Conservation (phyloP, 108 stramenopile genomes). For the Cyclotella sp. region DNA sequence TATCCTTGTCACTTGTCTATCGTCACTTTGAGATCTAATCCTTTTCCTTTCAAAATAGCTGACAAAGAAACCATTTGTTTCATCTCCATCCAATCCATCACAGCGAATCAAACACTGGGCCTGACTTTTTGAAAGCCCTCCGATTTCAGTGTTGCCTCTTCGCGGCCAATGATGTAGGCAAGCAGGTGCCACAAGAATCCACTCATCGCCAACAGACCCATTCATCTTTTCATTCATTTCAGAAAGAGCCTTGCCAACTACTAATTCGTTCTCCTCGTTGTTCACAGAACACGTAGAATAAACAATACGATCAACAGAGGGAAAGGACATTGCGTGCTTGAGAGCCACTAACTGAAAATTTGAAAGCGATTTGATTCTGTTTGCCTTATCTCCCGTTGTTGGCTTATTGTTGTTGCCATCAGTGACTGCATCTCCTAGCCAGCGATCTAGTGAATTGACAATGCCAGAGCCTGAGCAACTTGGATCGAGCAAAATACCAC, state of each 20-base stretch:
- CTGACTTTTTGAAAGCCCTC: conserved; percentile 72
- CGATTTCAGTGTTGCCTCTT: conserved; percentile 71
- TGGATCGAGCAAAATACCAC: conserved; percentile 96
- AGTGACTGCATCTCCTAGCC: conserved; percentile 37
- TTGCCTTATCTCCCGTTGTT: conserved; percentile 21
- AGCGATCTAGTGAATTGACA: conserved; percentile 74
- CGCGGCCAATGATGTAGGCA: conserved; percentile 87
- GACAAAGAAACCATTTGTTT: conserved; percentile 98
- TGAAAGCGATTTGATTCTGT: conserved; percentile 76
- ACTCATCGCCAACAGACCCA: conserved; percentile 47
- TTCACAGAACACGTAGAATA: conserved; percentile 99
- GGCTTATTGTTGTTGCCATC: conserved; percentile 23
- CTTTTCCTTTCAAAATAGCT: conserved; percentile 82
- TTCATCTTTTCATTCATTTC: conserved; percentile 28
- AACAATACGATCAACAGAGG: conserved; percentile 88
- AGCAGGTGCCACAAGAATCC: conserved; percentile 71
- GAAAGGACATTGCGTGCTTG: conserved; percentile 90
- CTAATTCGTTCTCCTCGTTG: conserved; percentile 94
- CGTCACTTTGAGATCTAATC: not conserved
- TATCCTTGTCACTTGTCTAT: not conserved
- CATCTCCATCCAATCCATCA: conserved; percentile 88
- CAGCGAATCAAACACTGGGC: conserved; percentile 86
- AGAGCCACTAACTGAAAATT: conserved; percentile 93
- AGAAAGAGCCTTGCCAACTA: conserved; percentile 80
- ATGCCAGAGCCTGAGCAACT: conserved; percentile 98